phyloP scores from a whole-genome alignment of 495 filamentous ascomycete species.

The Penicillium arizonense region DNA sequence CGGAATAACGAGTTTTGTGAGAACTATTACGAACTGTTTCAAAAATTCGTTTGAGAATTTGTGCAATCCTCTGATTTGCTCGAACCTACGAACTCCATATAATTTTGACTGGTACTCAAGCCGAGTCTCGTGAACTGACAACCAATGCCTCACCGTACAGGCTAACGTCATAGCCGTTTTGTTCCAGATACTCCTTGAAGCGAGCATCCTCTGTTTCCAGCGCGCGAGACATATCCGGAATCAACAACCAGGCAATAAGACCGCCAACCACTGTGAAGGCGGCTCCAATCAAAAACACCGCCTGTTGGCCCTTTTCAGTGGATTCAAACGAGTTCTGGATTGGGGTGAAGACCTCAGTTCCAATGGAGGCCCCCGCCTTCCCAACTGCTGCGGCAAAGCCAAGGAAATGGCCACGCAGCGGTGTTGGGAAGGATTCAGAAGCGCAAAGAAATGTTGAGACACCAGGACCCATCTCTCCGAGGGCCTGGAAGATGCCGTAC shows the following conservation, averaged over 20 bases:
- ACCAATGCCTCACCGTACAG: constrained; percentile 23
- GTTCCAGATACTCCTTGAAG: constrained; percentile 43
- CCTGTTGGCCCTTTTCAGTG: constrained; percentile 41
- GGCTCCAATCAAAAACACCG: constrained; percentile 45
- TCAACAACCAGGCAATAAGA: constrained; percentile 42
- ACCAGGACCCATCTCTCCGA: constrained; percentile 50
- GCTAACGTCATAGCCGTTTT: constrained; percentile 37
- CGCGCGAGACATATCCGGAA: constrained; percentile 43
- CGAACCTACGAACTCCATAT: not conserved
- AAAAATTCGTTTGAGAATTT: too few species aligned
- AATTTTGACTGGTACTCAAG: not conserved
- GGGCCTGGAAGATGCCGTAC: constrained; percentile 49
- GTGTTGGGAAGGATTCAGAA: constrained; percentile 50
- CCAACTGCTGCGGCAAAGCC: constrained; percentile 48
- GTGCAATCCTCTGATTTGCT: too few species aligned
- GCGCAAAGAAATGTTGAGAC: constrained; percentile 44
- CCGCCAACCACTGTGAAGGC: constrained; percentile 41
- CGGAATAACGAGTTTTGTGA: too few species aligned
- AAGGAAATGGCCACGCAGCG: constrained; percentile 48
- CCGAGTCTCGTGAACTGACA: constrained; percentile 1
- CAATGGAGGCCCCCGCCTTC: constrained; percentile 50
- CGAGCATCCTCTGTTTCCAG: constrained; percentile 45
- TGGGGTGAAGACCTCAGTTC: constrained; percentile 44
- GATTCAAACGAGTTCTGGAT: constrained; percentile 40
- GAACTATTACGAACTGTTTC: too few species aligned